A percentile compares a stretch with the other conserved stretches of the same genome.
phyloP scores from a whole-genome alignment of 371 early-diverging fungal genomes.

The Blyttiomyces sp. region DNA sequence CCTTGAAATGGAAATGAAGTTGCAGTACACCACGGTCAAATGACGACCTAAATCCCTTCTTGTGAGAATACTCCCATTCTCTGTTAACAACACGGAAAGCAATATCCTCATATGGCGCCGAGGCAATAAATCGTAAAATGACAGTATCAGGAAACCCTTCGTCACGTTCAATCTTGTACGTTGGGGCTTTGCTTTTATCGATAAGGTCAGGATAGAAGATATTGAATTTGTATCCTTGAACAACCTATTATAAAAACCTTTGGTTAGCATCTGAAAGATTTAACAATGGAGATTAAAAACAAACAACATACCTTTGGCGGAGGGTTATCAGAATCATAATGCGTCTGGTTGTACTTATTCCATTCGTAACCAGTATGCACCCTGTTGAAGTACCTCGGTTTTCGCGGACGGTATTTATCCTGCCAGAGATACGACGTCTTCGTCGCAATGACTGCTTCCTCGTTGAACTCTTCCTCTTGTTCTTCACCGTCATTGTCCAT shows the following conservation, averaged over 20 bases:
- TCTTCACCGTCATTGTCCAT: conserved; percentile 72
- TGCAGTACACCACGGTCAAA: conserved; percentile 91
- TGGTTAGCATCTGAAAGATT: not conserved
- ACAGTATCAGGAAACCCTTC: conserved; percentile 67
- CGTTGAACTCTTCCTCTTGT: conserved; percentile 76
- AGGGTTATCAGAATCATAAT: conserved; percentile 94
- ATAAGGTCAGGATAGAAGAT: conserved; percentile 96
- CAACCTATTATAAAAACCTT: conserved; percentile 47
- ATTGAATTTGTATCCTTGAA: conserved; percentile 94
- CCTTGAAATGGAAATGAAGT: conserved; percentile 89
- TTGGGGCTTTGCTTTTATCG: conserved; percentile 82
- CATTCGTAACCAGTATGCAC: conserved; percentile 96
- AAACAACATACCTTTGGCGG: conserved; percentile 72
- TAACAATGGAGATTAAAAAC: not conserved
- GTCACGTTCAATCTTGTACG: conserved; percentile 79
- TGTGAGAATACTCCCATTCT: conserved; percentile 93
- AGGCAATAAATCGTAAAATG: conserved; percentile 83
- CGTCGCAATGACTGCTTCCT: conserved; percentile 61
- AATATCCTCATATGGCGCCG: conserved; percentile 94
- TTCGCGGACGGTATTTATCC: conserved; percentile 90
- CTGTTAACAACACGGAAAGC: conserved; percentile 92
- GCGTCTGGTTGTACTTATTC: conserved; percentile 98
- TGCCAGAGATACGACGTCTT: conserved; percentile 52
- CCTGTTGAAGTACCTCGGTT: conserved; percentile 91
- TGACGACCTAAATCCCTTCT: conserved; percentile 83